These are phyloP conservation scores for Babjeviella inositovora DNA, from an alignment of 805 yeast species.

Conservation along the genomic window DNA sequence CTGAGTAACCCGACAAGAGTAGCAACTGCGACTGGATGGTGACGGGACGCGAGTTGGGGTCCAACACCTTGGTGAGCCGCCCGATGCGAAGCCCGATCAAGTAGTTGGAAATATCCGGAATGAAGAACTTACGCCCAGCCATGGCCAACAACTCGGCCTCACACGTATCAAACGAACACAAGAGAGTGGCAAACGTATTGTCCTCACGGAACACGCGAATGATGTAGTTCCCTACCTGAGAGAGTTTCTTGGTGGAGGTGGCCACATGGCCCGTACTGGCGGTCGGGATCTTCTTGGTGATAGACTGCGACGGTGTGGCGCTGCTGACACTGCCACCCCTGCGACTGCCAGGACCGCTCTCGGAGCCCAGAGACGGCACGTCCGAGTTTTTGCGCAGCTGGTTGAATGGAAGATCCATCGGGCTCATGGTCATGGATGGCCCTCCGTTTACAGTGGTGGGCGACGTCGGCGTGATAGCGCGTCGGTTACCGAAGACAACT, in stretches of 20 bases:
- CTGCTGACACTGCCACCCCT: no score
- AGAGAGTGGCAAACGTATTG: conserved; percentile 64
- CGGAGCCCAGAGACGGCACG: no score
- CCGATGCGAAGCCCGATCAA: conserved; percentile 67
- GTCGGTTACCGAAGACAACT: no score
- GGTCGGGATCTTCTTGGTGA: conserved; percentile 3
- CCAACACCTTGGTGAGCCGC: conserved; percentile 55
- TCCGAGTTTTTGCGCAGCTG: no score
- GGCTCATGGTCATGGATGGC: no score
- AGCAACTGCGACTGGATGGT: conserved; percentile 61
- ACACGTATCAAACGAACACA: conserved; percentile 65
- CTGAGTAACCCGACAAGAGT: conserved; percentile 62
- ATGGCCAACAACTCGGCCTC: conserved; percentile 58
- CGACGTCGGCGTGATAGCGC: no score
- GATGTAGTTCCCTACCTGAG: conserved; percentile 26
- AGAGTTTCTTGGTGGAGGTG: conserved; percentile 5
- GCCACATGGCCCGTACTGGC: no score
- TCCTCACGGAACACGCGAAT: conserved; percentile 72
- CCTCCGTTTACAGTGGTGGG: no score
- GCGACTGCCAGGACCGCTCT: no score
- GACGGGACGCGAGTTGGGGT: conserved; percentile 61
- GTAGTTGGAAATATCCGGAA: conserved; percentile 55
- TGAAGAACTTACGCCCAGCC: conserved; percentile 64
- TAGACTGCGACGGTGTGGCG: conserved; percentile 13
- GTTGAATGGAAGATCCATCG: no score